A percentile compares a stretch with the other conserved stretches of the same genome.
phyloP scores from a whole-genome alignment of 148 eudicot genomes.

The Rhododendron ferrugineum region DNA sequence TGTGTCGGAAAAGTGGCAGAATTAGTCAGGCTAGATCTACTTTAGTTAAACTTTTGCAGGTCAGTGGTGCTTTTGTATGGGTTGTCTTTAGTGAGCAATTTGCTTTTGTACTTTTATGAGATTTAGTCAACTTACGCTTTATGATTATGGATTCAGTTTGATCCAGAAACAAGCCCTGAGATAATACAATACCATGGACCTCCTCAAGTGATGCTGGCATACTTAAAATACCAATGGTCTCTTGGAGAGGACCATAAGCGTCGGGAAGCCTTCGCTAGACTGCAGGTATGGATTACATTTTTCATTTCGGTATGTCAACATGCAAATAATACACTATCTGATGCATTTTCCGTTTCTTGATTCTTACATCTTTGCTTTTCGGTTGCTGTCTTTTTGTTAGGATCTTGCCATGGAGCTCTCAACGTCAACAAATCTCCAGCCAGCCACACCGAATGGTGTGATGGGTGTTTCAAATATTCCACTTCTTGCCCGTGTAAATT shows the following conservation, averaged over 20 bases:
- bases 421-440: conserved; percentile 35
- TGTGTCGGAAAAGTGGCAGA: conserved; percentile 89
- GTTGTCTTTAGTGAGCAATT: neutral
- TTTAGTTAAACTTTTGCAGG: conserved; percentile 84
- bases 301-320: neutral
- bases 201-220: conserved; percentile 90
- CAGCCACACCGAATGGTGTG: conserved; percentile 29
- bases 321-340: neutral
- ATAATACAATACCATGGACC: conserved; percentile 67
- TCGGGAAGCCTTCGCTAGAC: conserved; percentile 77
- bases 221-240: conserved; percentile 90
- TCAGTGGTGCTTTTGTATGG: conserved; percentile 14
- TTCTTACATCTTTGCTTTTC: neutral
- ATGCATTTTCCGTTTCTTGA: neutral
- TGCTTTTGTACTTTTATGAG: neutral
- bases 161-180: conserved; percentile 79
- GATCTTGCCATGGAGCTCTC: conserved; percentile 70
- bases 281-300: conserved; percentile 51
- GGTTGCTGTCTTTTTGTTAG: conserved; percentile 25
- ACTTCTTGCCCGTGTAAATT: conserved; percentile 82
- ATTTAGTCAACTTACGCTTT: conserved; percentile 9
- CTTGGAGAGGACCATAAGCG: conserved; percentile 93
- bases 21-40: conserved; percentile 93
- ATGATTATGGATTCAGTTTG: conserved; percentile 47
- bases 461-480: conserved; percentile 46